phyloP scores from a whole-genome alignment of 1,139 yeast genomes.

The Eremothecium cymbalariae region DNA sequence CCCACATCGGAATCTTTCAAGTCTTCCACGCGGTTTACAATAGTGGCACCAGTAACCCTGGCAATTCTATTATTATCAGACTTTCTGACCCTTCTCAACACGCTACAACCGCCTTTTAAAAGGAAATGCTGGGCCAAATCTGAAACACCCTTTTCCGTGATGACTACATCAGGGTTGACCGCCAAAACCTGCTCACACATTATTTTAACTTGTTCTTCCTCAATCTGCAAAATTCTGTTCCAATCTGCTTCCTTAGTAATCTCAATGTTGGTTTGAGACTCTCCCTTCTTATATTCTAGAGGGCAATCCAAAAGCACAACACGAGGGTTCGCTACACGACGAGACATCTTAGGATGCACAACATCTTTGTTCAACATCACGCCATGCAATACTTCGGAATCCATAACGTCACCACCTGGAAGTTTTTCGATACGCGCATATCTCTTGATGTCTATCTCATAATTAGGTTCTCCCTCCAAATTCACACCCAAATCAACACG shows the following conservation, averaged over 20 bases:
- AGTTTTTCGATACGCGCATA: constrained; percentile 90
- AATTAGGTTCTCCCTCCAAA: constrained; percentile 37
- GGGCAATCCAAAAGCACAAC: constrained; percentile 91
- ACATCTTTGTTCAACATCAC: constrained; percentile 92
- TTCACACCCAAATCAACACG: constrained; percentile 54
- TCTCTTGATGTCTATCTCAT: constrained; percentile 85
- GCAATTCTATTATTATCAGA: constrained; percentile 95
- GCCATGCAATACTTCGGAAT: constrained; percentile 81
- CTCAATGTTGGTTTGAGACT: constrained; percentile 96
- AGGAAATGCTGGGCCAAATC: constrained; percentile 96
- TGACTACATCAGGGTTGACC: constrained; percentile 86
- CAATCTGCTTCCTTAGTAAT: constrained; percentile 95
- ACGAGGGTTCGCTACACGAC: constrained; percentile 81
- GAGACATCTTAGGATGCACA: constrained; percentile 95
- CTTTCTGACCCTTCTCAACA: constrained; percentile 89
- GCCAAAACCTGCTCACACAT: constrained; percentile 81
- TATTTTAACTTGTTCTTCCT: constrained; percentile 89
- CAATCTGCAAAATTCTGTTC: constrained; percentile 91
- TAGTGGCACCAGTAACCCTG: constrained; percentile 95
- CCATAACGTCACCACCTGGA: constrained; percentile 95
- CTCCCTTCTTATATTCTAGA: constrained; percentile 96
- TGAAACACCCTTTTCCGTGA: constrained; percentile 97
- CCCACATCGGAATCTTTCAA: constrained; percentile 87
- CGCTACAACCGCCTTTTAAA: constrained; percentile 87
- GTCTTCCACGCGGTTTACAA: constrained; percentile 92